These are phyloP conservation scores for Solanum megistacrolobum DNA, from an alignment of 257 asterid species.

Conservation along the genomic window DNA sequence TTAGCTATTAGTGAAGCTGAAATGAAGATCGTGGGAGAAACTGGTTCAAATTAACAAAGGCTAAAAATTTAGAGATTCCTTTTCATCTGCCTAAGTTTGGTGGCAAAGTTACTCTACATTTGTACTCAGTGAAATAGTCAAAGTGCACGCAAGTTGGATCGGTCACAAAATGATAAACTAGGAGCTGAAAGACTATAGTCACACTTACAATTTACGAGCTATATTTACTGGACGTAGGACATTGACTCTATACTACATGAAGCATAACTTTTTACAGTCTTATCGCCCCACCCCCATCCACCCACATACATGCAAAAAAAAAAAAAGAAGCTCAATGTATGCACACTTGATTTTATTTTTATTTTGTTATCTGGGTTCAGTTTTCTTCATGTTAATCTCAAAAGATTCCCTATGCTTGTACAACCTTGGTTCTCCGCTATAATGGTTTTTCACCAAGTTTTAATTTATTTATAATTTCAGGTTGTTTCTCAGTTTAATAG, in stretches of 20 bases:
- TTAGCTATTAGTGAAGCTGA: neutral
- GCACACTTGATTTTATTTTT: neutral
- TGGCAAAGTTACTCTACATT: neutral
- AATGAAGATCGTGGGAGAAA: neutral
- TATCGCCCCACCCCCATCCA: neutral
- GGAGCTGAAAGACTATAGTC: neutral
- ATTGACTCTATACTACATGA: neutral
- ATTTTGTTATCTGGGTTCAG: neutral
- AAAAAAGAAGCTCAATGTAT: neutral
- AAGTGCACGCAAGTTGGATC: neutral
- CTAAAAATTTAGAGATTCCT: neutral
- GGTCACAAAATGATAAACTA: neutral
- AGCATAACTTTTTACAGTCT: neutral
- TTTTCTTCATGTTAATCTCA: neutral
- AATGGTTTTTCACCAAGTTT: neutral
- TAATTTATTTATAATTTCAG: conserved; percentile 34
- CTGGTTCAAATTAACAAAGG: neutral
- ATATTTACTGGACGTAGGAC: neutral
- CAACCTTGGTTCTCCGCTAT: neutral
- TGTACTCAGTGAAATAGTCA: neutral
- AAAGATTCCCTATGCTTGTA: neutral
- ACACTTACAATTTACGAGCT: neutral
- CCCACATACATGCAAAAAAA: neutral
- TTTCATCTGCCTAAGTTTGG: neutral
- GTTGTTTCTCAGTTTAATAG: conserved; percentile 40